Conservation (phyloP, 768 basidiomycete species). For the Leucogyrophana mollusca region DNA sequence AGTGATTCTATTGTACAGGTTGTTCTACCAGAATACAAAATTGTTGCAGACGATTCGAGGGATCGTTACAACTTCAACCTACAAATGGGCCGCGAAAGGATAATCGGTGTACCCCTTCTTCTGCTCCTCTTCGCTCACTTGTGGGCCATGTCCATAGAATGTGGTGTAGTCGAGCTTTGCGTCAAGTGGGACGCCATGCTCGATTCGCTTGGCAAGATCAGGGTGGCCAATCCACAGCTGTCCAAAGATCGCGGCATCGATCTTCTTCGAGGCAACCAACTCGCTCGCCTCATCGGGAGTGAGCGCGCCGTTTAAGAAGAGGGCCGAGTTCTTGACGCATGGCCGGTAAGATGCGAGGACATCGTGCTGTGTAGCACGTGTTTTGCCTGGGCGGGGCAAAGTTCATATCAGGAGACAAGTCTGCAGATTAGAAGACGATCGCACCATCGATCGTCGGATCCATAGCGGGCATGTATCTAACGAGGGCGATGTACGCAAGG, state of each 20-base stretch:
- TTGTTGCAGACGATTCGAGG: no score
- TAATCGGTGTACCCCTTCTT: conserved; percentile 38
- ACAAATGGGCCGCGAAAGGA: conserved; percentile 18
- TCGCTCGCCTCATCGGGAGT: conserved; percentile 36
- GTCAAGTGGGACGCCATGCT: conserved; percentile 26
- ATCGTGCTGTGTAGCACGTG: conserved; percentile 37
- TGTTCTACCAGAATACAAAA: no score
- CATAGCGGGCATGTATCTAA: conserved; percentile 14
- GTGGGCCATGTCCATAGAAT: conserved; percentile 22
- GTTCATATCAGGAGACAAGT: not conserved
- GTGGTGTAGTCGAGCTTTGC: conserved; percentile 14
- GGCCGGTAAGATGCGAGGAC: conserved; percentile 36
- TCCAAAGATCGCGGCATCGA: conserved; percentile 39
- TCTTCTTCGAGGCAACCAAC: conserved; percentile 33
- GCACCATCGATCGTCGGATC: conserved; percentile 24
- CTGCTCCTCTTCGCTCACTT: conserved; percentile 15
- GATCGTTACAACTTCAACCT: not conserved
- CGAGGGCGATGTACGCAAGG: conserved; percentile 23
- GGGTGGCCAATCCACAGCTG: conserved; percentile 39
- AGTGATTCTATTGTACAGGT: no score
- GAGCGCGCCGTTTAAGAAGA: conserved; percentile 38
- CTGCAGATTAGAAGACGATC: not conserved
- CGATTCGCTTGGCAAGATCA: conserved; percentile 38
- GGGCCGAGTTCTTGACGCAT: conserved; percentile 34
- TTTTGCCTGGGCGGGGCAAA: conserved; percentile 22